phyloP scores from a whole-genome alignment of 164 flowering plant species.

The Chimonanthus praecox region DNA sequence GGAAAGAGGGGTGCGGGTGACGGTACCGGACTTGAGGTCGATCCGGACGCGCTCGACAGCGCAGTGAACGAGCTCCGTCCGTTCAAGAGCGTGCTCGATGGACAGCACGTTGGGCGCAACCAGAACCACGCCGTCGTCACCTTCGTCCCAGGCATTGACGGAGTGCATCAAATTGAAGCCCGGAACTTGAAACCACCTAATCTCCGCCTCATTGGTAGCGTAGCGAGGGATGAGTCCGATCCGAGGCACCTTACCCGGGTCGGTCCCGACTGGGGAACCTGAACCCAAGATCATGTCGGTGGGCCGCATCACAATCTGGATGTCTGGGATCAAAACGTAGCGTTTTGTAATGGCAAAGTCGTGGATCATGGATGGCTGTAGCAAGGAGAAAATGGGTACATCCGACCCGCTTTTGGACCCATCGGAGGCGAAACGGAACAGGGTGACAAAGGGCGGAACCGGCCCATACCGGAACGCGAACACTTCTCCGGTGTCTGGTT shows the following conservation, averaged over 20 bases:
- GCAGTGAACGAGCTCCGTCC: slow-evolving; percentile 53
- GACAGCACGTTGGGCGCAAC: slow-evolving; percentile 59
- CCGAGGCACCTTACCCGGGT: slow-evolving; percentile 41
- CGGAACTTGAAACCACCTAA: slow-evolving; percentile 73
- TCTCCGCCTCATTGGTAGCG: slow-evolving; percentile 50
- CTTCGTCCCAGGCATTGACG: slow-evolving; percentile 86
- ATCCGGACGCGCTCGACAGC: slow-evolving; percentile 59
- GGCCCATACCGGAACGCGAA: slow-evolving; percentile 67
- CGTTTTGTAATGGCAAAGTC: slow-evolving; percentile 72
- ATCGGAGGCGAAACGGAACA: slow-evolving; percentile 36
- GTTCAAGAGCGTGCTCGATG: slow-evolving; percentile 52
- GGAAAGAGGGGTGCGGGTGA: slow-evolving; percentile 45
- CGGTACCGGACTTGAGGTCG: slow-evolving; percentile 41
- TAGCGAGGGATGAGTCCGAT: slow-evolving; percentile 68
- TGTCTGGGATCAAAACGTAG: slow-evolving; percentile 57
- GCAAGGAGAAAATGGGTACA: slow-evolving; percentile 57
- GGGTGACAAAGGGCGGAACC: slow-evolving; percentile 58
- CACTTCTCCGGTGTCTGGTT: slow-evolving; percentile 52
- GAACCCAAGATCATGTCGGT: slow-evolving; percentile 34
- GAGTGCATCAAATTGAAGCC: slow-evolving; percentile 67
- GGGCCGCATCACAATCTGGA: slow-evolving; percentile 58
- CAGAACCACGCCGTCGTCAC: slow-evolving; percentile 42
- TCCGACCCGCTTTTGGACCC: slow-evolving; percentile 53
- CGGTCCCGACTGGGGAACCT: slow-evolving; percentile 43
- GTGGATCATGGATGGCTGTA: slow-evolving; percentile 53